These are phyloP conservation scores for Rhodotorula paludigena DNA, from an alignment of 768 basidiomycete genomes.

Conservation along the genomic window DNA sequence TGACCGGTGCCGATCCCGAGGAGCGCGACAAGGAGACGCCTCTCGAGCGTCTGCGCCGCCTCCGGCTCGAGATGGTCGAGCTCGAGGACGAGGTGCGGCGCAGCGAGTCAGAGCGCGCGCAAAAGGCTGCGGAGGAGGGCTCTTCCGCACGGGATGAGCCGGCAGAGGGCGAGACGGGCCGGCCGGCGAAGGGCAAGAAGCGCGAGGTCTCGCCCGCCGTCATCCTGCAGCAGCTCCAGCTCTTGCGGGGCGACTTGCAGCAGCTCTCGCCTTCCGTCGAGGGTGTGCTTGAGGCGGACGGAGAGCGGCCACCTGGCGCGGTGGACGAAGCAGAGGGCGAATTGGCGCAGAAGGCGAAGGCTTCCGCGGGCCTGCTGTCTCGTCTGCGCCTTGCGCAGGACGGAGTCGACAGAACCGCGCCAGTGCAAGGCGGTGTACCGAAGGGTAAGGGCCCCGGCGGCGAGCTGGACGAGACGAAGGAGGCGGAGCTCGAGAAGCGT, in stretches of 20 bases:
- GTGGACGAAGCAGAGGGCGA: conserved; percentile 9
- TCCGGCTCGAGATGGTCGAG: conserved; percentile 72
- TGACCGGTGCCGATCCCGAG: conserved; percentile 33
- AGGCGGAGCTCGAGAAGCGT: conserved; percentile 62
- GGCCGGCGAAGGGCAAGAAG: conserved; percentile 35
- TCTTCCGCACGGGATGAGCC: conserved; percentile 52
- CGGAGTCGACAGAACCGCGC: no score
- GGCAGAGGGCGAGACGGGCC: neutral
- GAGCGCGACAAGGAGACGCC: conserved; percentile 46
- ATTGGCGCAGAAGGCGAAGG: conserved; percentile 26
- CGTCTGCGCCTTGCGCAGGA: conserved; percentile 33
- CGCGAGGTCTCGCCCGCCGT: conserved; percentile 36
- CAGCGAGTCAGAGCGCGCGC: neutral
- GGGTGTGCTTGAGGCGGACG: conserved; percentile 17
- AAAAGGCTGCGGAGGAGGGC: neutral
- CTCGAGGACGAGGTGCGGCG: conserved; percentile 67
- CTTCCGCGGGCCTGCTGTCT: conserved; percentile 34
- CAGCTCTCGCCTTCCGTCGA: conserved; percentile 19
- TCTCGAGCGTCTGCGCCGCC: conserved; percentile 47
- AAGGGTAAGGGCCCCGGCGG: conserved; percentile 17
- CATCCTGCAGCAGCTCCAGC: conserved; percentile 40
- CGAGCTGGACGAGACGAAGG: conserved; percentile 40
- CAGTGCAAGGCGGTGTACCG: no score
- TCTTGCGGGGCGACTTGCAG: conserved; percentile 33
- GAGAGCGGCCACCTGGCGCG: conserved; percentile 17